phyloP scores from a whole-genome alignment of 805 yeast genomes.

The Cephaloascus albidus region DNA sequence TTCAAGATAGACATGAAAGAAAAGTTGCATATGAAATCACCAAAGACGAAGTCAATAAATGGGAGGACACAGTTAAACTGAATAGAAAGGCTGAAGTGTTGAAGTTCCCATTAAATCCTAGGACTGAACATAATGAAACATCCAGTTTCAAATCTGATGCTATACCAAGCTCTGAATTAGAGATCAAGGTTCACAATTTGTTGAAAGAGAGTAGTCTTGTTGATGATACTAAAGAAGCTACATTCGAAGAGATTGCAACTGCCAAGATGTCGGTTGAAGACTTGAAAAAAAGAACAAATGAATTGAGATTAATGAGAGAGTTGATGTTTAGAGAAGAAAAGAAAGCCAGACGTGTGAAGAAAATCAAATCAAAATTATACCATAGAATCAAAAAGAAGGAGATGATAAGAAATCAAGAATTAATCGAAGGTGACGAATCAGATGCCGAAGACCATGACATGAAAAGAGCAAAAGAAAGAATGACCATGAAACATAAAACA shows the following conservation, averaged over 20 bases:
- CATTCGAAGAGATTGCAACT: constrained; percentile 79
- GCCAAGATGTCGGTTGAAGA: constrained; percentile 80
- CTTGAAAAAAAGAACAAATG: constrained; percentile 63
- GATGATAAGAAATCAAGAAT: constrained; percentile 54
- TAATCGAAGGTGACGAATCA: constrained; percentile 52
- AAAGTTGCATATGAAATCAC: constrained; percentile 86
- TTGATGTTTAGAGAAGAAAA: constrained; percentile 93
- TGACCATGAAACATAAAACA: constrained; percentile 84
- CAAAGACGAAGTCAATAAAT: constrained; percentile 75
- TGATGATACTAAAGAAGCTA: constrained; percentile 69
- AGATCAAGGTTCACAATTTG: constrained; percentile 50
- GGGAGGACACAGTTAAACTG: constrained; percentile 77
- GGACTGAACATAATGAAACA: constrained; percentile 34
- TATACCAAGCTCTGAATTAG: constrained; percentile 49
- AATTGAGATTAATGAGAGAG: constrained; percentile 87
- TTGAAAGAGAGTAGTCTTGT: constrained; percentile 57
- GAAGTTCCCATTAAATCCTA: constrained; percentile 58
- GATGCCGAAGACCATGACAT: constrained; percentile 57
- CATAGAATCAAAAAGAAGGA: constrained; percentile 84
- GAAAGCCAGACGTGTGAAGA: constrained; percentile 84
- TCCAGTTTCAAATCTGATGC: constrained; percentile 41
- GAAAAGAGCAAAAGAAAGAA: constrained; percentile 83
- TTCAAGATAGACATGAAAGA: constrained; percentile 80
- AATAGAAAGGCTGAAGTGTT: constrained; percentile 82
- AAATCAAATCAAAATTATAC: constrained; percentile 87